These are phyloP conservation scores for Sphaerulina musiva DNA, from an alignment of 2,329 filamentous ascomycete species.

Conservation along the genomic window DNA sequence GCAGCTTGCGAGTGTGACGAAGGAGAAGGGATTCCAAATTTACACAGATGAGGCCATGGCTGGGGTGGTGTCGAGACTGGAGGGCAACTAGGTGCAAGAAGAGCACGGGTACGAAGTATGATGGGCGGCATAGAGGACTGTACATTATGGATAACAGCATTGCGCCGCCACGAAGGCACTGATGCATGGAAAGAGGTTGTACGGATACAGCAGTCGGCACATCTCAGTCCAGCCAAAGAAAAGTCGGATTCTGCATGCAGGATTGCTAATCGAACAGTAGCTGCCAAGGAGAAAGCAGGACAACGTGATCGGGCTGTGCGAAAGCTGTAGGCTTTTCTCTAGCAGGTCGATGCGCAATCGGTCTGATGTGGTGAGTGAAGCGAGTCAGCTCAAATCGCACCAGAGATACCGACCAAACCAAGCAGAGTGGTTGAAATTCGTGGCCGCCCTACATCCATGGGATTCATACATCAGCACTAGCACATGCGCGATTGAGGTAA, in stretches of 20 bases:
- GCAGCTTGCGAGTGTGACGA: slow-evolving; percentile 93
- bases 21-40: slow-evolving; percentile 96
- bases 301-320: too few relatives aligned
- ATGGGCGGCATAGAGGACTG: slow-evolving; percentile 9
- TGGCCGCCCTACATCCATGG: too few relatives aligned
- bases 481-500: too few relatives aligned
- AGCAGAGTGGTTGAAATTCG: too few relatives aligned
- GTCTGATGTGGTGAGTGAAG: too few relatives aligned
- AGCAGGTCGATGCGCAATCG: too few relatives aligned
- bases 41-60: slow-evolving; percentile 98
- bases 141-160: slow-evolving; percentile 21
- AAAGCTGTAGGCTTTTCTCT: too few relatives aligned
- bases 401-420: too few relatives aligned
- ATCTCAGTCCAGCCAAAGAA: background rate
- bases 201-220: background rate
- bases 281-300: too few relatives aligned
- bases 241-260: background rate
- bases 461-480: too few relatives aligned
- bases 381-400: too few relatives aligned
- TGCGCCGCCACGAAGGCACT: slow-evolving; percentile 12
- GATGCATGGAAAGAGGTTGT: slow-evolving; percentile 2
- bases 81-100: slow-evolving; percentile 38
- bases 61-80: slow-evolving; percentile 74
- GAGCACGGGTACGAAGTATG: slow-evolving; percentile 8
- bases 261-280: background rate